These are phyloP conservation scores for Penicillium simplicissimum DNA, from an alignment of 495 filamentous ascomycete genomes.

Conservation along the genomic window DNA sequence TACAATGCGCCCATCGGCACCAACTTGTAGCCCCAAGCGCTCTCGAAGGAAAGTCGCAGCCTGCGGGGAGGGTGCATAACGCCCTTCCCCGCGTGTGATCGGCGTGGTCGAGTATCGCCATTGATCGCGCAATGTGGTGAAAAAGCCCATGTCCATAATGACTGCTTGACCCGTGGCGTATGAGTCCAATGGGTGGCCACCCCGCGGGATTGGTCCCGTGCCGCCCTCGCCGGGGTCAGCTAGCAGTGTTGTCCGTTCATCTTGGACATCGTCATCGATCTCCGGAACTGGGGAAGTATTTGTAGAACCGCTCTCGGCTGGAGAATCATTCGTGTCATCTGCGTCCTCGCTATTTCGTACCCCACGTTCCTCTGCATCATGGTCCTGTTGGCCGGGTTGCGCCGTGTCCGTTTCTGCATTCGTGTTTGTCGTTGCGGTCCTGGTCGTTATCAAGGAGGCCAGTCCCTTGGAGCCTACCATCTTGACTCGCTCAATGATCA, in stretches of 20 bases:
- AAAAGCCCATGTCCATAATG: constrained; percentile 67
- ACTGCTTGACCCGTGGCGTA: constrained; percentile 69
- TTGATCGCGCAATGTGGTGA: constrained; percentile 64
- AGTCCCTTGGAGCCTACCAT: constrained; percentile 28
- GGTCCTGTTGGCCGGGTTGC: constrained; percentile 54
- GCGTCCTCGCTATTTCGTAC: constrained; percentile 46
- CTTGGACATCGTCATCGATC: constrained; percentile 33
- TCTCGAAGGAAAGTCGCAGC: constrained; percentile 47
- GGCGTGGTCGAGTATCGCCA: constrained; percentile 46
- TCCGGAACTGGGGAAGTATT: constrained; percentile 8
- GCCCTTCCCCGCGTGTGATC: constrained; percentile 11
- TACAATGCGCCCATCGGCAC: constrained; percentile 41
- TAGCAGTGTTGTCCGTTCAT: constrained; percentile 49
- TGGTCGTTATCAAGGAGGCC: background rate
- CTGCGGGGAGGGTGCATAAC: constrained; percentile 38
- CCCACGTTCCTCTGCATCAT: constrained; percentile 82
- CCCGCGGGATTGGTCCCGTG: constrained; percentile 29
- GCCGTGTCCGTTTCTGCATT: constrained; percentile 16
- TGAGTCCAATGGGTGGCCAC: constrained; percentile 54
- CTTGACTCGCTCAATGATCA: constrained; percentile 68
- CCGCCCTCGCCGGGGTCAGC: constrained; percentile 42
- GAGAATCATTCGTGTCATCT: constrained; percentile 7
- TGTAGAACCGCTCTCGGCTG: constrained; percentile 16
- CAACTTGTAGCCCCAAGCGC: constrained; percentile 45
- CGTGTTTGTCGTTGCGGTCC: constrained; percentile 1